Evolutionary conservation across 306 rosid species (phyloP).

Genomic region (Delonix regia): DNA sequence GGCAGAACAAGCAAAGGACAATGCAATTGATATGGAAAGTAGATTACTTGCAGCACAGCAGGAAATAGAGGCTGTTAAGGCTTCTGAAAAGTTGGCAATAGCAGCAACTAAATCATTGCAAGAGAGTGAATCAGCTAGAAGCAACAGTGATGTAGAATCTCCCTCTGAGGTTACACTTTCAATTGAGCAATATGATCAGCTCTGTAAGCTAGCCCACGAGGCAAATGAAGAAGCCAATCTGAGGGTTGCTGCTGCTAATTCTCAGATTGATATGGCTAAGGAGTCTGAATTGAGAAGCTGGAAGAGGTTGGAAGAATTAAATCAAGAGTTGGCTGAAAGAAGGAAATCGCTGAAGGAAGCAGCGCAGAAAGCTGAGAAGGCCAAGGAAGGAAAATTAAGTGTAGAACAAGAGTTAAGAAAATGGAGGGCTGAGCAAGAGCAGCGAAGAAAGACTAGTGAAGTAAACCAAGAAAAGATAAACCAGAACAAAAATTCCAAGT

Average conservation of each 20-base stretch:
- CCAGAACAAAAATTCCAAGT: background rate
- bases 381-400: slow-evolving; percentile 74
- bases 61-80: slow-evolving; percentile 66
- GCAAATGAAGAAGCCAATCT: slow-evolving; percentile 65
- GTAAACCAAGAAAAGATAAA: background rate
- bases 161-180: slow-evolving; percentile 56
- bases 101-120: slow-evolving; percentile 61
- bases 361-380: slow-evolving; percentile 62
- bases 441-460: background rate
- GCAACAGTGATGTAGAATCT: slow-evolving; percentile 38
- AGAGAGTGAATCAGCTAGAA: slow-evolving; percentile 39
- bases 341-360: slow-evolving; percentile 56
- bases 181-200: slow-evolving; percentile 60
- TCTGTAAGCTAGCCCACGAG: slow-evolving; percentile 63
- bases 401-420: slow-evolving; percentile 71
- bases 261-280: slow-evolving; percentile 62
- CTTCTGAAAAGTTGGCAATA: slow-evolving; percentile 59
- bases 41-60: slow-evolving; percentile 61
- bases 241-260: slow-evolving; percentile 54
- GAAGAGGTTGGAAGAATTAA: slow-evolving; percentile 61
- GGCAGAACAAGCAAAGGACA: slow-evolving; percentile 73
- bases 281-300: slow-evolving; percentile 62
- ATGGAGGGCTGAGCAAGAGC: slow-evolving; percentile 52
- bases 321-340: slow-evolving; percentile 51
- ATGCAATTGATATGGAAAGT: slow-evolving; percentile 60